These are phyloP conservation scores for Sphaerobolus stellatus DNA, from an alignment of 1,284 basidiomycete species.

Conservation along the genomic window DNA sequence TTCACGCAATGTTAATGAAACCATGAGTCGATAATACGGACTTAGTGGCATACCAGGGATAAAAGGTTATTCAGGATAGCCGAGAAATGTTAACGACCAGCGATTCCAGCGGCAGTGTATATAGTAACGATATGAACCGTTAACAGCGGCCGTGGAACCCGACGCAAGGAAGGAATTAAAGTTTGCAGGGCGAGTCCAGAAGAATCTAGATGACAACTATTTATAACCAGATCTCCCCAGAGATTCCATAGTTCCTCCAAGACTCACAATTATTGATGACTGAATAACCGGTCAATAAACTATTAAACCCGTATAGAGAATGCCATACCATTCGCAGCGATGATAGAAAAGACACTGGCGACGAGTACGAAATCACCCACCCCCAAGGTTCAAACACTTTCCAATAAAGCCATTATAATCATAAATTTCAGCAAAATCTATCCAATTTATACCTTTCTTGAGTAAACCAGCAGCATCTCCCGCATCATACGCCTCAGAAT, in stretches of 20 bases:
- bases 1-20: conserved; percentile 19
- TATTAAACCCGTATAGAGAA: neutral
- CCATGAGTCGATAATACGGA: conserved; percentile 15
- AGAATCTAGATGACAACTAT: conserved; percentile 59
- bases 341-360: conserved; percentile 52
- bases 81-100: conserved; percentile 61
- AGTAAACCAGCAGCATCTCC: conserved; percentile 48
- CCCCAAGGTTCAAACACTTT: conserved; percentile 46
- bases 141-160: conserved; percentile 61
- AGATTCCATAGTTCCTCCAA: too few relatives aligned
- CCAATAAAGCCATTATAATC: too few relatives aligned
- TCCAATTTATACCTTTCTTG: conserved; percentile 21
- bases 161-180: conserved; percentile 51
- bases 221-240: too few relatives aligned
- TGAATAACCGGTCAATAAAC: neutral
- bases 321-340: conserved; percentile 6
- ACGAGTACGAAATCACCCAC: conserved; percentile 61
- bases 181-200: conserved; percentile 55
- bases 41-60: conserved; percentile 14
- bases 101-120: conserved; percentile 61
- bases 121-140: conserved; percentile 51
- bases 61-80: conserved; percentile 41
- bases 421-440: too few relatives aligned
- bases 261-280: conserved; percentile 33
- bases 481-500: conserved; percentile 45